phyloP scores from a whole-genome alignment of 257 asterid species.

The Nicotiana knightiana region DNA sequence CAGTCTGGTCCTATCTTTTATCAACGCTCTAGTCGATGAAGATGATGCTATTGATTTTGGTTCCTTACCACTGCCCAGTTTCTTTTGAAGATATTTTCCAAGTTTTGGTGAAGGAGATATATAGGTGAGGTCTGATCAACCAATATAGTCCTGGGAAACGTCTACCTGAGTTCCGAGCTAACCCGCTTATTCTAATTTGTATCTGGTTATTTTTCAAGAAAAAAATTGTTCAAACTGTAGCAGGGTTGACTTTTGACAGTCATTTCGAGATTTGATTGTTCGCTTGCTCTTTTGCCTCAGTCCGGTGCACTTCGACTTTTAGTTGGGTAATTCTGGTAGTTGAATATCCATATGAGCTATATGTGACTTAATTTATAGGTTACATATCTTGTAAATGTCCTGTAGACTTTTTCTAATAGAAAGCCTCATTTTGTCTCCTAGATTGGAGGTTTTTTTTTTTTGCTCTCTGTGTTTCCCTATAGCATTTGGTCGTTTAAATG shows the following conservation, averaged over 20 bases:
- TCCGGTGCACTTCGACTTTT: background rate
- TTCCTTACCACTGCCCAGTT: slow-evolving; percentile 9
- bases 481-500: background rate
- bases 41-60: slow-evolving; percentile 37
- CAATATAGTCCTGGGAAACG: background rate
- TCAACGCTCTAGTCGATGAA: slow-evolving; percentile 55
- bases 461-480: background rate
- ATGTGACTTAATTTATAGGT: too few species aligned
- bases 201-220: background rate
- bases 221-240: background rate
- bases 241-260: background rate
- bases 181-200: background rate
- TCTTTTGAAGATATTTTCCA: background rate
- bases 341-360: background rate
- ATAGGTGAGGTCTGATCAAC: background rate
- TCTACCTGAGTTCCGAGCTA: background rate
- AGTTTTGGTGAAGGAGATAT: background rate
- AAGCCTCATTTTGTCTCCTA: background rate
- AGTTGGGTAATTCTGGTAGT: background rate
- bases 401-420: background rate
- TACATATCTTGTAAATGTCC: background rate
- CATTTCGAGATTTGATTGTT: background rate
- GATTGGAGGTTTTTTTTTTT: background rate
- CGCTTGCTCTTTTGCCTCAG: background rate
- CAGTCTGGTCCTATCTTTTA: slow-evolving; percentile 64